phyloP scores from a whole-genome alignment of 257 asterid genomes.

The Gentiana macrophylla region DNA sequence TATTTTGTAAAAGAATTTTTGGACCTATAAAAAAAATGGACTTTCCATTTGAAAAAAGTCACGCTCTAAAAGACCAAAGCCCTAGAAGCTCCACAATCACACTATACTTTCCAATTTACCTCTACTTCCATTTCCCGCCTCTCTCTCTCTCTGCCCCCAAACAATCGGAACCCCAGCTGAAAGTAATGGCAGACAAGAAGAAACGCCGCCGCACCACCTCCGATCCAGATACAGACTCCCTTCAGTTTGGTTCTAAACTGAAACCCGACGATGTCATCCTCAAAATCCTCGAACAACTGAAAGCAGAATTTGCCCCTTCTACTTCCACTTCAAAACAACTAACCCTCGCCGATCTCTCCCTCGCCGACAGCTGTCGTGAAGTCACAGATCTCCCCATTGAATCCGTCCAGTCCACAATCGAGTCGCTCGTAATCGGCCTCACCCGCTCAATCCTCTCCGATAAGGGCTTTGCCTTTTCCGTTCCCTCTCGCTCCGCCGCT shows the following conservation, averaged over 20 bases:
- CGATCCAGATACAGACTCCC: constrained; percentile 35
- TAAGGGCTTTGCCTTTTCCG: constrained; percentile 57
- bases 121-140: constrained; percentile 30
- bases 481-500: constrained; percentile 78
- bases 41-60: too few species aligned
- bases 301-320: constrained; percentile 24
- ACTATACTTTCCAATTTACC: not conserved
- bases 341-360: constrained; percentile 59
- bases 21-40: too few species aligned
- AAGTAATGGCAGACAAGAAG: constrained; percentile 52
- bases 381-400: constrained; percentile 62
- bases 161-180: not conserved
- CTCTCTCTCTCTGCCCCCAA: not conserved
- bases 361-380: constrained; percentile 67
- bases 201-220: constrained; percentile 58
- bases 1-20: too few species aligned
- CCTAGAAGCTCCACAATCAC: not conserved
- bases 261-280: constrained; percentile 55
- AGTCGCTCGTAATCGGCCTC: constrained; percentile 43
- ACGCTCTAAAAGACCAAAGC: not conserved
- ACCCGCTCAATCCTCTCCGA: constrained; percentile 77
- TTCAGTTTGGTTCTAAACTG: constrained; percentile 50
- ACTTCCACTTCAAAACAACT: constrained; percentile 35
- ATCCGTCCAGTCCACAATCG: constrained; percentile 57
- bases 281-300: constrained; percentile 37